A percentile compares a stretch with the other conserved stretches of the same genome.
These are phyloP conservation scores for Stereum hirsutum DNA, from an alignment of 1,284 basidiomycete species.

Conservation along the genomic window DNA sequence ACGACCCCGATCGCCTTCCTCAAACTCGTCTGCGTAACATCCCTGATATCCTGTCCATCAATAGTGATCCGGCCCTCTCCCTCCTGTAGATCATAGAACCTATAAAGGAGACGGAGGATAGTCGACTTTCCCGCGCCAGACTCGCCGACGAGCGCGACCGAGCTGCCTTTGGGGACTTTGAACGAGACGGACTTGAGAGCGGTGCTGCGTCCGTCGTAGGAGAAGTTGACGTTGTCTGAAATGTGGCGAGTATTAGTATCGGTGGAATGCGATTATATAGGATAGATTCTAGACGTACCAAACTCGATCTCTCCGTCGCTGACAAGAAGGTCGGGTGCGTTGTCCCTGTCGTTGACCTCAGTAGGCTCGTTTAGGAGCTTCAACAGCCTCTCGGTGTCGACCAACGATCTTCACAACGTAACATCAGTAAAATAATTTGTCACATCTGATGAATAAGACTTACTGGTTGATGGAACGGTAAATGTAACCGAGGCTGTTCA, in stretches of 20 bases:
- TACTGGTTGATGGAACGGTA: slow-evolving; percentile 68
- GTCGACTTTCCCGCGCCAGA: slow-evolving; percentile 80
- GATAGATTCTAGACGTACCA: slow-evolving; percentile 43
- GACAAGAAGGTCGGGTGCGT: slow-evolving; percentile 68
- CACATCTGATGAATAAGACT: too few relatives aligned
- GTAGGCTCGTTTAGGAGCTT: slow-evolving; percentile 69
- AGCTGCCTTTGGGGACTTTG: slow-evolving; percentile 71
- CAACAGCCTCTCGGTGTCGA: slow-evolving; percentile 75
- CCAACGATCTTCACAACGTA: too few relatives aligned
- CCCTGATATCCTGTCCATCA: slow-evolving; percentile 79
- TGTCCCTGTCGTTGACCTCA: slow-evolving; percentile 75
- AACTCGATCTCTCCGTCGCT: slow-evolving; percentile 78
- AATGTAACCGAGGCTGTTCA: slow-evolving; percentile 67
- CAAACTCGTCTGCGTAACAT: slow-evolving; percentile 75
- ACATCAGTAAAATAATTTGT: too few relatives aligned
- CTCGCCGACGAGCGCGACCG: slow-evolving; percentile 78
- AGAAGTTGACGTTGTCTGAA: slow-evolving; percentile 19
- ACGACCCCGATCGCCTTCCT: slow-evolving; percentile 77
- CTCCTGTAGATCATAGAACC: slow-evolving; percentile 80
- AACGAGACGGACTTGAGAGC: slow-evolving; percentile 78
- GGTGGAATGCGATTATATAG: slow-evolving; percentile 4
- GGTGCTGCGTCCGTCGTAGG: slow-evolving; percentile 50
- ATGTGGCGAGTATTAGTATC: neutral
- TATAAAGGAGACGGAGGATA: slow-evolving; percentile 74
- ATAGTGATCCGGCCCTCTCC: slow-evolving; percentile 70